Base-by-base conservation (phyloP, 1,284 basidiomycete genomes). In the Apiotrichum veenhuisii region DNA sequence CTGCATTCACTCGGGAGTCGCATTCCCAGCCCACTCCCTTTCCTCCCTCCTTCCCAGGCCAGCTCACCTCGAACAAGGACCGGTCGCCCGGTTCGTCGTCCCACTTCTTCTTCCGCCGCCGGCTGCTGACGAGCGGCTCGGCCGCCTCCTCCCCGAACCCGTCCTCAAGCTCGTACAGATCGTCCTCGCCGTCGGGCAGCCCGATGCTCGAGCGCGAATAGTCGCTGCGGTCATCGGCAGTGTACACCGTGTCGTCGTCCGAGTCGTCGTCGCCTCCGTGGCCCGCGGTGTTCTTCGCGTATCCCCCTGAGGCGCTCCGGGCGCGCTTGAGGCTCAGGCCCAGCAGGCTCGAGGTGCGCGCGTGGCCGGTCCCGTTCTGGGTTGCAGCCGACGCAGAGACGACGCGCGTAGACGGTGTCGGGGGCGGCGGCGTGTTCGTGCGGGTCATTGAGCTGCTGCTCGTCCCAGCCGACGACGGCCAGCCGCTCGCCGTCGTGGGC, bases 41-140 rank as follows among this genome's bases (percentile, higher is more conserved):
- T 22, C 15, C 9, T 18, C 23, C 18, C 9, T 7, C 22, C 1
- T 7, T 11, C n/a, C 27, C 36, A 37, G 4, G 11, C 27, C 4
- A 5, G 15, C 56, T 43, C 47, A 63, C 61, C 55, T 57, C 58
- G 4, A 54, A 46, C 45, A 63, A 42, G n/a, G 52, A 46, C 23
- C 42, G 25, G n/a, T 60, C 53, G 5, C 55, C 58, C 11, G 55
- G 38, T 17, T 55, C 52, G 43, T 58, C 55, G 47, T 60, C 55
- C 33, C 50, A 57, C 51, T 53, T 53, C 18, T 53, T 53, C 18
- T 40, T 51, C 17, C 56, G 26, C 23, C 61, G n/a, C n/a, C 61
- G 51, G 1, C 50, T 23, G 9, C 41, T 27, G 11, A 62, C 57
- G 18, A 58, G 61, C 36, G 61, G 61, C 45, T 62, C 57, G n/a